These are phyloP conservation scores for Macrolepiota fuliginosa DNA, from an alignment of 768 basidiomycete species.

Conservation along the genomic window DNA sequence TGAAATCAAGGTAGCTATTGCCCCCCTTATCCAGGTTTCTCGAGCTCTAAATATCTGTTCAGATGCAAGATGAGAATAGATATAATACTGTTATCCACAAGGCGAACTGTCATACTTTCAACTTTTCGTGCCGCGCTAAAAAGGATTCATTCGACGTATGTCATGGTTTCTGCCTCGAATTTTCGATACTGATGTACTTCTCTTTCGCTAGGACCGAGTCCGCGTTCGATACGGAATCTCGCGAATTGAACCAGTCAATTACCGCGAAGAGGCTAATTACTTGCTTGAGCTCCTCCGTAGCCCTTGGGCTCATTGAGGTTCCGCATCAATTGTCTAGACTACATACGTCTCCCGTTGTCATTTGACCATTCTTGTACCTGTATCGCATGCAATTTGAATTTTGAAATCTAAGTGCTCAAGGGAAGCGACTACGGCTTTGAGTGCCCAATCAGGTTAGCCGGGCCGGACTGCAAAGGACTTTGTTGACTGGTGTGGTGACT, in stretches of 20 bases:
- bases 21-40: not conserved
- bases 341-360: not conserved
- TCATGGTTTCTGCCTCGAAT: conserved; percentile 5
- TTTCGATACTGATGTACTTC: not conserved
- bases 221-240: conserved; percentile 84
- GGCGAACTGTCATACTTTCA: conserved; percentile 69
- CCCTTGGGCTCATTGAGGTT: conserved; percentile 49
- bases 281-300: conserved; percentile 61
- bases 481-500: conserved; percentile 18
- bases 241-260: conserved; percentile 63
- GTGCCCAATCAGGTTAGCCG: conserved; percentile 6
- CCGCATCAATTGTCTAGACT: not conserved
- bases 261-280: conserved; percentile 58
- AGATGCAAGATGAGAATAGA: conserved; percentile 60
- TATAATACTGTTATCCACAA: conserved; percentile 60
- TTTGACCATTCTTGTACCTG: not conserved
- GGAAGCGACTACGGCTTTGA: too few species aligned
- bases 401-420: too few species aligned
- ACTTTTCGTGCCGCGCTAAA: conserved; percentile 84
- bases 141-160: conserved; percentile 84
- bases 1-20: conserved; percentile 59
- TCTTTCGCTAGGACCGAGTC: conserved; percentile 60
- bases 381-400: not conserved
- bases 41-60: not conserved
- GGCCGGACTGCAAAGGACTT: conserved; percentile 12